phyloP scores from a whole-genome alignment of 2,329 filamentous ascomycete genomes.

The Didymella segeticola region DNA sequence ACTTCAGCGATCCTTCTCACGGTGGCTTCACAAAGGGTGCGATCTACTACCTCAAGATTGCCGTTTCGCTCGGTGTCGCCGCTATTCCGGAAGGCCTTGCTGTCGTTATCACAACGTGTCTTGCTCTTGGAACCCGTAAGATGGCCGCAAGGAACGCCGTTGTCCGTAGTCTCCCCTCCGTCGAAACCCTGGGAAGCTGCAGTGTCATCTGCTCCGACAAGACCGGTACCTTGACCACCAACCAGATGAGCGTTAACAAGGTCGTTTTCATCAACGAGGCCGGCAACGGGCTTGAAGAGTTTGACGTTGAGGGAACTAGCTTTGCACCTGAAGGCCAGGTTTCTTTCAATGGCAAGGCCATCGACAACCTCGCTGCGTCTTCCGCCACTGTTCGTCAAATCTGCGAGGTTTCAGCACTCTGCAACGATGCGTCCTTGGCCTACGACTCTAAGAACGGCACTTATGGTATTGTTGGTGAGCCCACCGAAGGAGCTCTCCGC shows the following conservation, averaged over 20 bases:
- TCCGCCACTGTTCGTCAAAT: constrained; percentile 84
- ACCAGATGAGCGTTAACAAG: constrained; percentile 98
- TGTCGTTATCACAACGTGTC: constrained; percentile 97
- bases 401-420: constrained; percentile 72
- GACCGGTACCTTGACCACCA: constrained; percentile 96
- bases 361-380: constrained; percentile 71
- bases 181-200: constrained; percentile 97
- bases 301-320: constrained; percentile 90
- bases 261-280: constrained; percentile 80
- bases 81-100: constrained; percentile 97
- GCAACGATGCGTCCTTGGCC: constrained; percentile 85
- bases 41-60: constrained; percentile 99
- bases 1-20: constrained; percentile 94
- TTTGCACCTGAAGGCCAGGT: constrained; percentile 85
- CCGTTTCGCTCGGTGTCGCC: constrained; percentile 95
- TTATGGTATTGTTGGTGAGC: constrained; percentile 87
- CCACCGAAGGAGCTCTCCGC: constrained; percentile 91
- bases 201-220: constrained; percentile 99
- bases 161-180: constrained; percentile 92
- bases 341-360: constrained; percentile 68
- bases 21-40: constrained; percentile 95
- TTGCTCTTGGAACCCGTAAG: constrained; percentile 94
- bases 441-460: constrained; percentile 78
- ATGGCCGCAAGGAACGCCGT: constrained; percentile 99
- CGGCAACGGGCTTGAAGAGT: constrained; percentile 78